Evolutionary conservation across 192 early-diverging fungal genomes (phyloP).

Genomic region (Backusella tarrabulga): DNA sequence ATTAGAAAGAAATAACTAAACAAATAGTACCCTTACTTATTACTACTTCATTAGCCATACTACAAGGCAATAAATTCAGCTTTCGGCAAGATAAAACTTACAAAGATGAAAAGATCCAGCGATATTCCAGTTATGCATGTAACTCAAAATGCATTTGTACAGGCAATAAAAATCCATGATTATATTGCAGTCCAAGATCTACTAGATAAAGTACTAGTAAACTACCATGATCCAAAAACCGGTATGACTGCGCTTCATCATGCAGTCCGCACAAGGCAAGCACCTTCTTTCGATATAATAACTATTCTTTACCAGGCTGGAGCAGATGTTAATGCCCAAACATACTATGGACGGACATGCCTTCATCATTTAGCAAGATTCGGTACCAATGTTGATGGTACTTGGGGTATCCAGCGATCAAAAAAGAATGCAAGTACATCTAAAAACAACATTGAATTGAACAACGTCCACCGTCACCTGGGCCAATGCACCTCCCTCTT

Average conservation of each 20-base stretch:
- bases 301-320: slow-evolving; percentile 51
- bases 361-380: slow-evolving; percentile 51
- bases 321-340: slow-evolving; percentile 53
- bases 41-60: background rate
- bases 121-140: slow-evolving; percentile 30
- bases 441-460: background rate
- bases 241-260: slow-evolving; percentile 62
- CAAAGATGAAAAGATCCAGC: slow-evolving; percentile 36
- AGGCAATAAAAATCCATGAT: slow-evolving; percentile 59
- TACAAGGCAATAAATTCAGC: background rate
- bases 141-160: slow-evolving; percentile 47
- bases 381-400: slow-evolving; percentile 34
- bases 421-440: background rate
- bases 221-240: slow-evolving; percentile 52
- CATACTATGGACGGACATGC: slow-evolving; percentile 51
- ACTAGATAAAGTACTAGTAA: slow-evolving; percentile 38
- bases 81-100: slow-evolving; percentile 31
- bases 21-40: background rate
- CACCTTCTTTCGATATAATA: slow-evolving; percentile 50
- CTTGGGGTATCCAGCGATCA: slow-evolving; percentile 34
- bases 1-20: background rate
- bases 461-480: slow-evolving; percentile 28
- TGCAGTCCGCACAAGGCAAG: slow-evolving; percentile 50
- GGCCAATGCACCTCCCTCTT: slow-evolving; percentile 44
- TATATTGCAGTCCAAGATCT: slow-evolving; percentile 48